phyloP scores from a whole-genome alignment of 805 yeast genomes.

The Candida chilensis region DNA sequence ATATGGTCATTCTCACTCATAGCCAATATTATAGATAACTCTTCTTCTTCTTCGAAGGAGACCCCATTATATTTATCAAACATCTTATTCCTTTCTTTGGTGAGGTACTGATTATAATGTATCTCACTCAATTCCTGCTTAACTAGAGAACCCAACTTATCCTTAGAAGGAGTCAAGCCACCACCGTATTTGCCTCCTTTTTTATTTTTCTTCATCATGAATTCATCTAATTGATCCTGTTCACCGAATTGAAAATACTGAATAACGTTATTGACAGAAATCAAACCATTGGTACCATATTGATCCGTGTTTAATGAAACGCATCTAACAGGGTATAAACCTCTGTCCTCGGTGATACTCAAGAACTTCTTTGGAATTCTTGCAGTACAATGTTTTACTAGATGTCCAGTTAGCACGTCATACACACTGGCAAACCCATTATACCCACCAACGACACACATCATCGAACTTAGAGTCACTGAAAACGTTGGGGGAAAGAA shows the following conservation, averaged over 20 bases:
- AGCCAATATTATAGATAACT: conserved; percentile 31
- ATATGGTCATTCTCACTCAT: conserved; percentile 22
- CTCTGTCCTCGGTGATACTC: conserved; percentile 10
- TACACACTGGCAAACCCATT: conserved; percentile 32
- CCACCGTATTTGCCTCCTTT: conserved; percentile 10
- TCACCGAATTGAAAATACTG: conserved; percentile 42
- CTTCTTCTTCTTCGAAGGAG: conserved; percentile 24
- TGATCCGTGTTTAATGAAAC: conserved; percentile 16
- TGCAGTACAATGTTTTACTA: conserved; percentile 19
- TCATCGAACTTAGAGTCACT: conserved; percentile 13
- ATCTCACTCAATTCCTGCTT: conserved; percentile 20
- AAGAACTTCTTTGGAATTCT: conserved; percentile 16
- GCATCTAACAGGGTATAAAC: conserved; percentile 13
- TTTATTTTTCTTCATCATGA: conserved; percentile 4
- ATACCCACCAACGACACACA: conserved; percentile 26
- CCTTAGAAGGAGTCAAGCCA: conserved; percentile 13
- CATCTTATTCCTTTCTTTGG: conserved; percentile 12
- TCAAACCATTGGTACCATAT: conserved; percentile 22
- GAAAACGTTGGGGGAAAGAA: conserved; percentile 15
- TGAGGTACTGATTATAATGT: conserved; percentile 12
- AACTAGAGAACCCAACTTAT: conserved; percentile 12
- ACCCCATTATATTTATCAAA: conserved; percentile 39
- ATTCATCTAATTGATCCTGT: conserved; percentile 8
- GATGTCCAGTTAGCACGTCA: conserved; percentile 32
- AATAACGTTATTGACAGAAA: conserved; percentile 27